phyloP scores from a whole-genome alignment of 345 rosid species.

The Linum tenue region DNA sequence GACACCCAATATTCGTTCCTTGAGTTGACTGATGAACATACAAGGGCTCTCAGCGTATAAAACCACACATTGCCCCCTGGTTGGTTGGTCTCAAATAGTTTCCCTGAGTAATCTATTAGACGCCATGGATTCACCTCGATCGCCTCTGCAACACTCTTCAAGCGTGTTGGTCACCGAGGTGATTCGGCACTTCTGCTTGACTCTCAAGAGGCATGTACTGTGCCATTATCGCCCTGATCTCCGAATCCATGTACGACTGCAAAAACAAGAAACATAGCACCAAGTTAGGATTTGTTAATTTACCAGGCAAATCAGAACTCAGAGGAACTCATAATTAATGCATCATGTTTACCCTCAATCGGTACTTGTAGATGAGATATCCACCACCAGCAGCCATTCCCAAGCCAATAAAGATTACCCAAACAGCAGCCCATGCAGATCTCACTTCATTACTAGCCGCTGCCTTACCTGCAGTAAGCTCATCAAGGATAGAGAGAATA shows the following conservation, averaged over 20 bases:
- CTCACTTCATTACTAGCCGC: constrained; percentile 39
- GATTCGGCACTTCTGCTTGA: constrained; percentile 64
- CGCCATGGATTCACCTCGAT: neutral
- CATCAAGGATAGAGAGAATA: constrained; percentile 10
- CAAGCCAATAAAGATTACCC: constrained; percentile 77
- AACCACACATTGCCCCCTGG: neutral
- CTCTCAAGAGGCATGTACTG: constrained; percentile 97
- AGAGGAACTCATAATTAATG: neutral
- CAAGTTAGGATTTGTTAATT: neutral
- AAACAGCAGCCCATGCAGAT: constrained; percentile 89
- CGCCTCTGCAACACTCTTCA: constrained; percentile 19
- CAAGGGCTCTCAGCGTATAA: too few species aligned
- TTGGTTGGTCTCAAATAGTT: neutral
- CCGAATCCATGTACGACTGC: constrained; percentile 97
- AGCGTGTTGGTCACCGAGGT: constrained; percentile 45
- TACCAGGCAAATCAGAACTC: neutral
- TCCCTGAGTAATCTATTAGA: neutral
- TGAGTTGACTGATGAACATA: too few species aligned
- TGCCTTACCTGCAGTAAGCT: constrained; percentile 47
- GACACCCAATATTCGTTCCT: too few species aligned
- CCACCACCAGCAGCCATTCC: constrained; percentile 77
- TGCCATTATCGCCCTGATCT: constrained; percentile 96
- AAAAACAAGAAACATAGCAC: constrained; percentile 6
- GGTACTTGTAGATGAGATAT: constrained; percentile 79
- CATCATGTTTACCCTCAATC: constrained; percentile 59